These are phyloP conservation scores for Brasilioporus rufonigricans DNA, from an alignment of 768 basidiomycete genomes.

Conservation along the genomic window DNA sequence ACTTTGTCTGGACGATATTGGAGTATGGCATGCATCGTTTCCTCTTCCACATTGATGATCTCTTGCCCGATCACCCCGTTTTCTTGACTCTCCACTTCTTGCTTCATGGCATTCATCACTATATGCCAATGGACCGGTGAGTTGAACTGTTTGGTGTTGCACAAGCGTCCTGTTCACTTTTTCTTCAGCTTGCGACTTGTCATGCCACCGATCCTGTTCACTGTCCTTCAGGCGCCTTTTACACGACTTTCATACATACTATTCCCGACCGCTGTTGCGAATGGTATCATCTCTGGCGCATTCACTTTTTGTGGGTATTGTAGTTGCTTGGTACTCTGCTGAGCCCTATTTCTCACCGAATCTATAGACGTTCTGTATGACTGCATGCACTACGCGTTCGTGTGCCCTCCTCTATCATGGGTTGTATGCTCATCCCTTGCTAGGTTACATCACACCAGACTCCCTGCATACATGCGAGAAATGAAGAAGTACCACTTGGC, in stretches of 20 bases:
- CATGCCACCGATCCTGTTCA: slow-evolving; percentile 92
- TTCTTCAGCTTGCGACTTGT: slow-evolving; percentile 76
- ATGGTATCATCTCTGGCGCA: slow-evolving; percentile 85
- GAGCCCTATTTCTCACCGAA: slow-evolving; percentile 5
- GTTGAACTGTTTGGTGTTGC: slow-evolving; percentile 23
- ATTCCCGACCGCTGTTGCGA: slow-evolving; percentile 83
- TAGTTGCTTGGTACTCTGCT: neutral
- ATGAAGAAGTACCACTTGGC: slow-evolving; percentile 98
- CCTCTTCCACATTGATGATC: slow-evolving; percentile 91
- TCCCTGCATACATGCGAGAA: slow-evolving; percentile 83
- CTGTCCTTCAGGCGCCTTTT: slow-evolving; percentile 76
- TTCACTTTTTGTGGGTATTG: slow-evolving; percentile 64
- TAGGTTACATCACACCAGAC: slow-evolving; percentile 82
- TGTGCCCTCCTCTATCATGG: slow-evolving; percentile 9
- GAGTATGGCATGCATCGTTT: slow-evolving; percentile 95
- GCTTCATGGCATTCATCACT: slow-evolving; percentile 96
- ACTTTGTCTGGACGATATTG: slow-evolving; percentile 89
- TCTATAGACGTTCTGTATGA: slow-evolving; percentile 75
- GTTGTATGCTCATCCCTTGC: slow-evolving; percentile 4
- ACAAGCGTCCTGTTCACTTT: slow-evolving; percentile 2
- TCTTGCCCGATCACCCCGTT: slow-evolving; percentile 77
- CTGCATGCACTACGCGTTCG: slow-evolving; percentile 89
- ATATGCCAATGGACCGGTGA: slow-evolving; percentile 92
- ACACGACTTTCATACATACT: slow-evolving; percentile 78
- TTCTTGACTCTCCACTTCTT: slow-evolving; percentile 89